Percentiles rank a stretch among this genome's conserved stretches.
These are phyloP conservation scores for Thinopyrum elongatum DNA, from an alignment of 176 grass and related monocot genomes.

Conservation along the genomic window DNA sequence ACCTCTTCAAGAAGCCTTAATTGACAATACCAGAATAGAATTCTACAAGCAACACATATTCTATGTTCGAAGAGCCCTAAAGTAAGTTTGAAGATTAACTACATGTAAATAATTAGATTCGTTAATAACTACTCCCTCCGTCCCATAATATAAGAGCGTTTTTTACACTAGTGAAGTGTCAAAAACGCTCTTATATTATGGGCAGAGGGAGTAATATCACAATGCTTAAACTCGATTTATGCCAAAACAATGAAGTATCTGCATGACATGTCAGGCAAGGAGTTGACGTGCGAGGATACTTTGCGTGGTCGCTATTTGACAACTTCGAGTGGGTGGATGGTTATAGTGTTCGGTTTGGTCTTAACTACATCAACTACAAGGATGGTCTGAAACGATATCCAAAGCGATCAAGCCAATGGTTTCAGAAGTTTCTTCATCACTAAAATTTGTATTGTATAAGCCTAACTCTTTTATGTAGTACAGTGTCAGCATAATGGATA, in stretches of 20 bases:
- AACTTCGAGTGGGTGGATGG: slow-evolving; percentile 91
- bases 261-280: slow-evolving; percentile 53
- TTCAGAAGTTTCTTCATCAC: slow-evolving; percentile 54
- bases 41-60: slow-evolving; percentile 64
- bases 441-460: neutral
- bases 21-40: slow-evolving; percentile 62
- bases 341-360: slow-evolving; percentile 77
- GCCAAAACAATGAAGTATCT: neutral
- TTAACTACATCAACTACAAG: slow-evolving; percentile 71
- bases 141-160: too few relatives aligned
- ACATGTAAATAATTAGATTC: neutral
- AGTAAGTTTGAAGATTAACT: slow-evolving; percentile 32
- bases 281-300: slow-evolving; percentile 64
- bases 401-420: slow-evolving; percentile 68
- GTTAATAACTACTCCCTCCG: neutral
- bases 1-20: slow-evolving; percentile 60
- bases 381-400: slow-evolving; percentile 78
- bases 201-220: neutral
- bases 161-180: too few relatives aligned
- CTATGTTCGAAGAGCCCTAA: slow-evolving; percentile 52
- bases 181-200: too few relatives aligned
- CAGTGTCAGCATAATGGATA: neutral
- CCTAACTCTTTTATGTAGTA: slow-evolving; percentile 5
- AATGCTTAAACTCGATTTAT: neutral
- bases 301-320: slow-evolving; percentile 86